Conservation (phyloP, 108 stramenopile species). For the Licmophora abbreviata region DNA sequence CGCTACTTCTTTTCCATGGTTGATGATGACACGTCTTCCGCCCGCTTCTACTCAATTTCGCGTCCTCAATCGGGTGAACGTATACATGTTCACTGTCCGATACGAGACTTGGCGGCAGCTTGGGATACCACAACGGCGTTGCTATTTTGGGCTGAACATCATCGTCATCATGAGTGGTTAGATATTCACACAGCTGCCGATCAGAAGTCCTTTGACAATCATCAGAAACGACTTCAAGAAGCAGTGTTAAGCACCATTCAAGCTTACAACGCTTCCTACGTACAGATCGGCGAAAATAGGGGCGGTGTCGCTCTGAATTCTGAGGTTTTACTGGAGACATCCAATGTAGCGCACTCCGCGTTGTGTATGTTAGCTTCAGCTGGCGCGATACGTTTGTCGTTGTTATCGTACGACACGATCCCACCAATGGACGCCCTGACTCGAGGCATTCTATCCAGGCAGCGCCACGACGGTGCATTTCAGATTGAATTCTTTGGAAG, state of each 20-base stretch:
- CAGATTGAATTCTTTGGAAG: conserved; percentile 7
- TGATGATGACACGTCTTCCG: conserved; percentile 9
- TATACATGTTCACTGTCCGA: conserved; percentile 22
- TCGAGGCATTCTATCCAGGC: conserved; percentile 28
- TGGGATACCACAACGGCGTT: conserved; percentile 43
- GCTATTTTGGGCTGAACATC: conserved; percentile 3
- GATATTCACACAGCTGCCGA: no score
- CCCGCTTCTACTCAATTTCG: conserved; percentile 23
- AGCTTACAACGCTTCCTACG: conserved; percentile 10
- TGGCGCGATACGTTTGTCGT: conserved; percentile 11
- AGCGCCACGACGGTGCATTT: conserved; percentile 32
- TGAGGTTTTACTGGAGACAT: conserved; percentile 16
- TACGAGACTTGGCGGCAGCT: conserved; percentile 35
- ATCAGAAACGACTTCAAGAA: conserved; percentile 2
- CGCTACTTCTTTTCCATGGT: conserved; percentile 17
- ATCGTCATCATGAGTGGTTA: neutral
- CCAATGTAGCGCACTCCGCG: conserved; percentile 45
- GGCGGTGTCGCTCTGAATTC: neutral
- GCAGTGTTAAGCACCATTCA: conserved; percentile 16
- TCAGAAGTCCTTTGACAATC: no score
- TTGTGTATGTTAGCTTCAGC: conserved; percentile 15
- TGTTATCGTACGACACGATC: neutral
- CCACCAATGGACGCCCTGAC: conserved; percentile 17
- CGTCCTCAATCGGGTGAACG: conserved; percentile 9
- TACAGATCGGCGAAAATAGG: neutral